These are phyloP conservation scores for Neurospora crassa DNA, from an alignment of 2,329 filamentous ascomycete species.

Conservation along the genomic window DNA sequence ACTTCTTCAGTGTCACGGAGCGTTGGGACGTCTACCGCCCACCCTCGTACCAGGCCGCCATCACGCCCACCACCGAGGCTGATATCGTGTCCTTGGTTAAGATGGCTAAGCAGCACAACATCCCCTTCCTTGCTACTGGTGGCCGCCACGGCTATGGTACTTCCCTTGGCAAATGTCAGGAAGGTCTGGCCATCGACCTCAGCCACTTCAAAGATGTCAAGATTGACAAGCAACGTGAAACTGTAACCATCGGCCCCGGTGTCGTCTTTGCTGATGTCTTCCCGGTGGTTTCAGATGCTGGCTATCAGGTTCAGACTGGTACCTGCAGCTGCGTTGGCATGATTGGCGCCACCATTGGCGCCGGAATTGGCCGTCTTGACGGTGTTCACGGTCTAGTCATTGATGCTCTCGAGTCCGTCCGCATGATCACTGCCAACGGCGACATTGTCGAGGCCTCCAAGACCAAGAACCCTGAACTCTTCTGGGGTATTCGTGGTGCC, in stretches of 20 bases:
- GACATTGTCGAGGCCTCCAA: constrained; percentile 19
- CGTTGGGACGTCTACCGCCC: neutral
- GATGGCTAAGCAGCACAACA: neutral
- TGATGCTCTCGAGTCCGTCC: constrained; percentile 5
- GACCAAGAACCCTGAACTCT: constrained; percentile 24
- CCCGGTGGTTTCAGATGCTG: neutral
- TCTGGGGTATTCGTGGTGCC: constrained; percentile 25
- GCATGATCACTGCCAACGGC: constrained; percentile 5
- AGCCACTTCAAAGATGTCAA: constrained; percentile 4
- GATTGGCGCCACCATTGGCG: constrained; percentile 7
- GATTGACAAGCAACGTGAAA: constrained; percentile 2
- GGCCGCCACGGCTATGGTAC: constrained; percentile 8
- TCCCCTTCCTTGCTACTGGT: constrained; percentile 9
- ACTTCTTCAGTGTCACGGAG: neutral
- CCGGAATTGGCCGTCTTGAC: constrained; percentile 4
- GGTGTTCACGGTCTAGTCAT: constrained; percentile 2
- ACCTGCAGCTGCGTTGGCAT: constrained; percentile 3
- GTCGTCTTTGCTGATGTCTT: constrained; percentile 1
- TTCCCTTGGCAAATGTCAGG: neutral
- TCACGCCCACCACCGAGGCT: neutral
- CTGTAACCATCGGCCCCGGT: constrained; percentile 7
- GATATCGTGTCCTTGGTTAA: constrained; percentile 2
- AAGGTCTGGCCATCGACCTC: constrained; percentile 7
- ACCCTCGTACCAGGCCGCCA: neutral
- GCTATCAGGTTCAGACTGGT: constrained; percentile 5